phyloP scores from a whole-genome alignment of 148 eudicot genomes.

The Agrostemma githago region DNA sequence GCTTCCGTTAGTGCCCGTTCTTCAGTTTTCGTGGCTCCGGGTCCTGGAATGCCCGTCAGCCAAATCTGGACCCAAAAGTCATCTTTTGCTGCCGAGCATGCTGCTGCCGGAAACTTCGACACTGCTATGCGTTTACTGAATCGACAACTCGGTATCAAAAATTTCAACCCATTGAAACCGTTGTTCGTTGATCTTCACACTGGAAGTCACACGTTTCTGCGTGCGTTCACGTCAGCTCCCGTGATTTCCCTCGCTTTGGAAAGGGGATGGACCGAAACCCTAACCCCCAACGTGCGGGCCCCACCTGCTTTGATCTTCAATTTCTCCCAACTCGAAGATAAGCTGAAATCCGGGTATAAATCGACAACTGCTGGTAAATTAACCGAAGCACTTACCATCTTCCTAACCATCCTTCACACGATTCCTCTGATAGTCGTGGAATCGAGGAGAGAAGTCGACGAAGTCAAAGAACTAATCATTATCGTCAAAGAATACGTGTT shows the following conservation, averaged over 20 bases:
- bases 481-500: conserved; percentile 80
- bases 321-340: conserved; percentile 80
- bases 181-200: conserved; percentile 72
- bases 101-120: conserved; percentile 93
- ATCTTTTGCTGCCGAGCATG: conserved; percentile 92
- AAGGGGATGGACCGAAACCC: conserved; percentile 77
- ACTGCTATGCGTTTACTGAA: conserved; percentile 81
- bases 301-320: conserved; percentile 73
- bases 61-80: conserved; percentile 92
- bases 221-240: conserved; percentile 64
- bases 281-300: conserved; percentile 68
- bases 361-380: conserved; percentile 75
- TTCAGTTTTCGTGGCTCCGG: conserved; percentile 56
- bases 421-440: conserved; percentile 88
- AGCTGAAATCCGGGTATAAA: conserved; percentile 69
- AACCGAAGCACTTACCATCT: conserved; percentile 65
- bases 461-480: conserved; percentile 73
- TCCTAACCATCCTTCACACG: conserved; percentile 63
- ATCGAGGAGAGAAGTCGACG: conserved; percentile 85
- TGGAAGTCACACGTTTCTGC: conserved; percentile 72
- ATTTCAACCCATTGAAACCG: conserved; percentile 64
- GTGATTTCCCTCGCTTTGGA: conserved; percentile 66
- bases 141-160: conserved; percentile 78
- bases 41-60: conserved; percentile 83
- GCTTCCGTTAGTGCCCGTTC: conserved; percentile 44